phyloP scores from a whole-genome alignment of 2,329 filamentous ascomycete genomes.

The Cadophora gregata region DNA sequence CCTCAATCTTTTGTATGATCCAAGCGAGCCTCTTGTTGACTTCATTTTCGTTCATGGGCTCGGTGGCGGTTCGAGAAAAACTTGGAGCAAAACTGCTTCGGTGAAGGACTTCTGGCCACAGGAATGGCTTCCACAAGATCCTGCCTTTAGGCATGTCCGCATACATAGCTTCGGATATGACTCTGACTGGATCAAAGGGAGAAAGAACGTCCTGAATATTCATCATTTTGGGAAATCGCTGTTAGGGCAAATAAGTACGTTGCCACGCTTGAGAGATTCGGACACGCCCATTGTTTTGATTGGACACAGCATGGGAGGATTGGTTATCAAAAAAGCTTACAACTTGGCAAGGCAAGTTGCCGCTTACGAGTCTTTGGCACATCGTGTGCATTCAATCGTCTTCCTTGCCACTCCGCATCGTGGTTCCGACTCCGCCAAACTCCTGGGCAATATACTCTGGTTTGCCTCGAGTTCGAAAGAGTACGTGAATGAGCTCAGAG shows the following conservation, averaged over 20 bases:
- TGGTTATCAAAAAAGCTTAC: conserved; percentile 46
- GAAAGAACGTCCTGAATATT: conserved; percentile 35
- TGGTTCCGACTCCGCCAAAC: conserved; percentile 29
- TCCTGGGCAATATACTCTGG: conserved; percentile 28
- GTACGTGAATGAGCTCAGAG: conserved; percentile 41
- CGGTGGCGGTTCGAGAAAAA: conserved; percentile 46
- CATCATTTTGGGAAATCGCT: conserved; percentile 44
- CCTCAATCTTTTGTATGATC: conserved; percentile 11
- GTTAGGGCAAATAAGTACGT: conserved; percentile 40
- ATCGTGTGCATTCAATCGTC: conserved; percentile 42
- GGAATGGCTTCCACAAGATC: conserved; percentile 45
- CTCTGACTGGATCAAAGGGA: conserved; percentile 41
- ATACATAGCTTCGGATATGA: conserved; percentile 44
- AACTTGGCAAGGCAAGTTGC: conserved; percentile 35
- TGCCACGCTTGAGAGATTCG: conserved; percentile 33
- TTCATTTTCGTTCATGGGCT: conserved; percentile 49
- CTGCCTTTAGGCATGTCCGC: conserved; percentile 43
- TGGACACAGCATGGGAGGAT: conserved; percentile 53
- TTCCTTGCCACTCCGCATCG: conserved; percentile 48
- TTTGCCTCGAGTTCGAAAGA: conserved; percentile 20
- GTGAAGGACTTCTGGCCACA: conserved; percentile 44
- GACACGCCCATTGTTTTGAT: conserved; percentile 50
- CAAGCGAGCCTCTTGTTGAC: conserved; percentile 14
- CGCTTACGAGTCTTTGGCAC: conserved; percentile 26
- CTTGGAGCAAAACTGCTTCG: conserved; percentile 44